Evolutionary conservation across 306 rosid species (phyloP), one percentile per base, ranked within the genome.

Genomic region (Cicer pinnatifidum): DNA sequence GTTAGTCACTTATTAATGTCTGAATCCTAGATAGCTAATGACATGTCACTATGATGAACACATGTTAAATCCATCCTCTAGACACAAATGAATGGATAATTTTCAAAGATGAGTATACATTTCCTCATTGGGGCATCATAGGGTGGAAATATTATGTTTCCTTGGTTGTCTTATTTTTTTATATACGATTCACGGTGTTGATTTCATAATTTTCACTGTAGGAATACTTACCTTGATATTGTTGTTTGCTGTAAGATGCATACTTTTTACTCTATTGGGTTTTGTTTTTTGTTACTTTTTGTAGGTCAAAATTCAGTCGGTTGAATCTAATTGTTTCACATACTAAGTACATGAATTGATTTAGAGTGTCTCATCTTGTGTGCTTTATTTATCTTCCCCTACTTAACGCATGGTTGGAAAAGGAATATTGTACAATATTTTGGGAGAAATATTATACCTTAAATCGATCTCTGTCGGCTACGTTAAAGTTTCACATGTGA

Each of bases 301-400:
- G 40, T 84, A 93, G 98, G 61, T 93, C 98, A 64, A 93, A 93
- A 86, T 91, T 17, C 19, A 17, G 19, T 17, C 19, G 19, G 19
- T 17, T 17, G 19, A 17, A 17, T 17, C 19, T 17, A 17, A 17
- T 17, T 17, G 19, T 17, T 17, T 17, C 19, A 17, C 19, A 17
- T 17, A 17, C 19, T 1, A 17, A 17, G 19, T 17, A 17, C 19
- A 17, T 17, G 19, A 17, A 20, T 20, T 1, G 23, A 20, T 20
- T 20, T 20, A 20, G 23, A 20, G 23, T 20, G 23, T 20, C 23
- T 20, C 23, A 20, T 1, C 23, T 20, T 20, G 23, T 20, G 2
- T 20, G 1, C 23, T 20, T 2, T 20, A 20, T 20, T 20, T 20
- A 20, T 20, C 23, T 1, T 20, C 23, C 23, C 1, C 23, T 20